These are phyloP conservation scores for Neospora caninum DNA, from an alignment of 169 alveolate species.

Conservation along the genomic window DNA sequence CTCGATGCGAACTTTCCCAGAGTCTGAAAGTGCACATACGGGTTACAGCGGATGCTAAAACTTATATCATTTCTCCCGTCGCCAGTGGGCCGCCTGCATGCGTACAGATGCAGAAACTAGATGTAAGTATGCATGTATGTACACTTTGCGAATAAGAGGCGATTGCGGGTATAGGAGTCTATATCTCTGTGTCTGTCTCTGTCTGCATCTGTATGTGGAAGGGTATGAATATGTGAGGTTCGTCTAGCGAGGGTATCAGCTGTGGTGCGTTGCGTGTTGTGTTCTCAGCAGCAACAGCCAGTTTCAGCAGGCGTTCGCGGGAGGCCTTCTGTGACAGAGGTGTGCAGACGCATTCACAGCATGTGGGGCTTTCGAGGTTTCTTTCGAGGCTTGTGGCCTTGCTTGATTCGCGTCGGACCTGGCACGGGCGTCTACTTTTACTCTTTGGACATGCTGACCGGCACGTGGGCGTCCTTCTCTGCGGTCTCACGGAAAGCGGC, in stretches of 20 bases:
- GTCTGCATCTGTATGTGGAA: not conserved
- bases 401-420: conserved; percentile 68
- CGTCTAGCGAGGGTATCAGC: no score
- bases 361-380: conserved; percentile 64
- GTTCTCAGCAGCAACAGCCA: conserved; percentile 56
- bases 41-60: no score
- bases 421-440: conserved; percentile 62
- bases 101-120: no score
- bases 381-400: conserved; percentile 65
- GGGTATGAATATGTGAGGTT: not conserved
- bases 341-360: conserved; percentile 36
- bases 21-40: no score
- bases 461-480: not conserved
- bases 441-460: conserved; percentile 1
- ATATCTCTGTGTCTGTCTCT: not conserved
- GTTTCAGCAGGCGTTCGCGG: not conserved
- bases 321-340: conserved; percentile 33
- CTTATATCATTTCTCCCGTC: no score
- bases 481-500: not conserved
- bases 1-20: no score
- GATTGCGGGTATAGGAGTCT: no score
- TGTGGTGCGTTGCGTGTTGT: not conserved
- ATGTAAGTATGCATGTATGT: no score
- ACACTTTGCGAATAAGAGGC: no score
- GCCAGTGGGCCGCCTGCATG: no score